Base-by-base conservation (phyloP, 2,329 filamentous ascomycete species). In the Monosporascus cannonballus region DNA sequence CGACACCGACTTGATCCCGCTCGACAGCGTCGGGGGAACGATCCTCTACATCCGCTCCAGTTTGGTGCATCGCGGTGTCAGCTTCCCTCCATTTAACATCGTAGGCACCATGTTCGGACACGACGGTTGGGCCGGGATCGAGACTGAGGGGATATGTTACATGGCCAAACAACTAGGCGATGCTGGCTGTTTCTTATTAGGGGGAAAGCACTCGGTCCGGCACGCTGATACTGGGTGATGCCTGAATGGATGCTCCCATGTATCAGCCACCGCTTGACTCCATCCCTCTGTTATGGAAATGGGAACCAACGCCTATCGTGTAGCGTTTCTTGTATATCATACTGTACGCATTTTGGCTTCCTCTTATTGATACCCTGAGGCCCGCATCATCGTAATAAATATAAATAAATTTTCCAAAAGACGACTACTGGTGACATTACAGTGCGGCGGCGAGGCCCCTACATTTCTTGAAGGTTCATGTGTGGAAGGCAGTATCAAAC, bases 141-240 rank as follows among this genome's bases (percentile, higher is more conserved):
- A 71, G 57, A 67, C 68, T 1, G 69, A 71, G 50, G 69, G 69
- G 0, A 54, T 72, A 22, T 71, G 68, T 55, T 71, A 70, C 44
- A 50, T 62, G 36, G 62, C 61, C 4, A 58, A 59, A 47, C 60
- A 61, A 15, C 48, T 62, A 8, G 58, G 61, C 30, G 62, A 63
- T 6, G 60, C 61, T 27, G 61, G 63, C 4, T 68, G 65, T 48
- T 68, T 64, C 24, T 56, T 66, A 6, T 44, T 67, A 9, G 66
- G 65, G 8, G 66, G 66, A 6, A 58, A 45, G 34, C 65, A 66
- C 55, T 54, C 59, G 47, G 63, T 64, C 18, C 56, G 62, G 48
- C 64, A 67, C 57, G 59, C 63, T 34, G 63, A 67, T 54, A 56
- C 54, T 56, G 59, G 59, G 18, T 61, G 51, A 57, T 41, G 2